Percentiles rank a stretch among this genome's conserved stretches.
phyloP scores from a whole-genome alignment of 1,284 basidiomycete genomes.

The Papiliotrema fonsecae region DNA sequence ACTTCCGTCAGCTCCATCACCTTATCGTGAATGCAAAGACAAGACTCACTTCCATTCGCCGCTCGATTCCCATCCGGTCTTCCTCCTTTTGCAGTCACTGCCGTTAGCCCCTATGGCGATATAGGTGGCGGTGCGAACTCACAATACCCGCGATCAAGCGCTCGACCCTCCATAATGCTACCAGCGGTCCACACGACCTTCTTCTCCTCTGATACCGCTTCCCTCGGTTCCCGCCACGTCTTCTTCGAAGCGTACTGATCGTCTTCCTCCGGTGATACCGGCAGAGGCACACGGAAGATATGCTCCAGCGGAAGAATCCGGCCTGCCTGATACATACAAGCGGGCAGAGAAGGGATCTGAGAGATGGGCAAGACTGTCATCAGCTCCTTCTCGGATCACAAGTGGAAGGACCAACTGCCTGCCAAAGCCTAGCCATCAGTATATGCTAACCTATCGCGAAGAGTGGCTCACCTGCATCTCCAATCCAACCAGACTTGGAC shows the following conservation, averaged over 20 bases:
- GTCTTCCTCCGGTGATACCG: slow-evolving; percentile 11
- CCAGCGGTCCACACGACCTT: slow-evolving; percentile 52
- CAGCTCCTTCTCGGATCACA: neutral
- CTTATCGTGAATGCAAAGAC: slow-evolving; percentile 30
- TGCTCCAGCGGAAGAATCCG: slow-evolving; percentile 71
- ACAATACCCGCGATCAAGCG: slow-evolving; percentile 65
- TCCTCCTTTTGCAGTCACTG: slow-evolving; percentile 79
- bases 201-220: slow-evolving; percentile 61
- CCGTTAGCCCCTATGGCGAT: neutral
- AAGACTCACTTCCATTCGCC: slow-evolving; percentile 72
- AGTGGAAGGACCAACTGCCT: slow-evolving; percentile 20
- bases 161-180: slow-evolving; percentile 72
- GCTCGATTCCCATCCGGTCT: slow-evolving; percentile 80
- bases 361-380: slow-evolving; percentile 75
- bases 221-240: slow-evolving; percentile 48
- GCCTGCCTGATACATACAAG: slow-evolving; percentile 66
- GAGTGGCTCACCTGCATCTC: slow-evolving; percentile 48
- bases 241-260: slow-evolving; percentile 31
- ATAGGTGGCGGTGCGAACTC: slow-evolving; percentile 4
- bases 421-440: slow-evolving; percentile 56
- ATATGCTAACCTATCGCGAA: neutral
- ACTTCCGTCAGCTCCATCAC: slow-evolving; percentile 51
- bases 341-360: slow-evolving; percentile 72
- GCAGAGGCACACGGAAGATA: slow-evolving; percentile 55
- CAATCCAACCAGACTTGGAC: slow-evolving; percentile 71